Evolutionary conservation across 257 asterid genomes (phyloP).

Genomic region (Nicotiana undulata): DNA sequence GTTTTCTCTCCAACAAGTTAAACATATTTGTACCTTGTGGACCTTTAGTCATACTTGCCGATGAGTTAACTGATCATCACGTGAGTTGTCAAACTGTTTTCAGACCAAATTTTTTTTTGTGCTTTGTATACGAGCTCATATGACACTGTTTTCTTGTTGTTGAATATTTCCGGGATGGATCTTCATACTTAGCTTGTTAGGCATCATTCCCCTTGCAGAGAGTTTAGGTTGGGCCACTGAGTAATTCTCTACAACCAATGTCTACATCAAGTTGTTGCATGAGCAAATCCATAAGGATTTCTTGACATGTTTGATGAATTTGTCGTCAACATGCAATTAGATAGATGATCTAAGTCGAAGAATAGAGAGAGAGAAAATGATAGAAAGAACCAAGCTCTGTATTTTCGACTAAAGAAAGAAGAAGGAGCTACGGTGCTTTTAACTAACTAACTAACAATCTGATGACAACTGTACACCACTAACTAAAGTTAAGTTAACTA

Average conservation of each 20-base stretch:
- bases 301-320: too few species aligned
- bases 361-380: too few species aligned
- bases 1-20: constrained; percentile 48
- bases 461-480: too few species aligned
- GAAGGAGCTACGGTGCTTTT: too few species aligned
- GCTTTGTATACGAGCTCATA: not conserved
- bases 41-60: constrained; percentile 47
- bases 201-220: constrained; percentile 73
- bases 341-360: too few species aligned
- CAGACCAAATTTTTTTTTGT: not conserved
- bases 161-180: constrained; percentile 51
- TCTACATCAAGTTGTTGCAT: not conserved
- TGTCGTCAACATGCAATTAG: too few species aligned
- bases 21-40: constrained; percentile 54
- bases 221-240: constrained; percentile 85
- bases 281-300: not conserved
- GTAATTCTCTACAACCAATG: constrained; percentile 35
- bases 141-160: not conserved
- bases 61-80: constrained; percentile 39
- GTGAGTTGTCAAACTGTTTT: constrained; percentile 28
- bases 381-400: too few species aligned
- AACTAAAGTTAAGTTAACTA: too few species aligned
- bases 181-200: constrained; percentile 52
- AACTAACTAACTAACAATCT: too few species aligned
- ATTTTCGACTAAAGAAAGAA: too few species aligned